These are phyloP conservation scores for Pseudogymnoascus sp. DNA, from an alignment of 2,329 filamentous ascomycete genomes.

Conservation along the genomic window DNA sequence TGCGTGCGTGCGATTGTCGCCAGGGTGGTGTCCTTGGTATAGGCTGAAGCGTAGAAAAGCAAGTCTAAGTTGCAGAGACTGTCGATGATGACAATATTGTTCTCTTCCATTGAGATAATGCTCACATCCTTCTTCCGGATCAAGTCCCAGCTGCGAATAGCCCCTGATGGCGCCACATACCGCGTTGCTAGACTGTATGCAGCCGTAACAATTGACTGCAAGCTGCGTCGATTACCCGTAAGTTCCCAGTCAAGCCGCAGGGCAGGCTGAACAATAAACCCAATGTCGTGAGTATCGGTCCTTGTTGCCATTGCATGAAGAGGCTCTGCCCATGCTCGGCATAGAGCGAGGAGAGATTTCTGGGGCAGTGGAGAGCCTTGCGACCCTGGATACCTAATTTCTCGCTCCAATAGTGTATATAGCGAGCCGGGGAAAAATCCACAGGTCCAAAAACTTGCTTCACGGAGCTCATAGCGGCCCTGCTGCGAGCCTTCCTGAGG, in stretches of 20 bases:
- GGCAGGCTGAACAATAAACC: constrained; percentile 45
- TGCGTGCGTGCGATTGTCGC: constrained; percentile 33
- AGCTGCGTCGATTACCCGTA: constrained; percentile 32
- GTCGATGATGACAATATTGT: constrained; percentile 36
- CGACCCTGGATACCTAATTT: constrained; percentile 24
- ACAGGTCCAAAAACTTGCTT: constrained; percentile 36
- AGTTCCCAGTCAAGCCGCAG: constrained; percentile 41
- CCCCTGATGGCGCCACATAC: constrained; percentile 34
- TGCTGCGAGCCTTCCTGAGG: constrained; percentile 23
- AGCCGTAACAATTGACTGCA: constrained; percentile 35
- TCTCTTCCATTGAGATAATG: constrained; percentile 24
- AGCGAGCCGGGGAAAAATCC: constrained; percentile 36
- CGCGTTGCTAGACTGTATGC: constrained; percentile 37
- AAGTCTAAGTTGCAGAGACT: constrained; percentile 36
- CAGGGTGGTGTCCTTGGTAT: constrained; percentile 26
- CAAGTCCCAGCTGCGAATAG: constrained; percentile 43
- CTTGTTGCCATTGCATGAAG: constrained; percentile 33
- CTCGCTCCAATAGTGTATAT: constrained; percentile 31
- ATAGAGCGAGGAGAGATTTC: constrained; percentile 19
- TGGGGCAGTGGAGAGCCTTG: not conserved
- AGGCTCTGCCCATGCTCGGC: constrained; percentile 29
- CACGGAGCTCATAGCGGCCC: constrained; percentile 26
- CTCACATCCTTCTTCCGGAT: constrained; percentile 26
- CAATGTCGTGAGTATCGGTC: constrained; percentile 46
- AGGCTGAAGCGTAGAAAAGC: constrained; percentile 32